Percentiles rank a stretch among this genome's conserved stretches.
Conservation (phyloP, 2,329 filamentous ascomycete species). For the Calcarisporium arbuscula region DNA sequence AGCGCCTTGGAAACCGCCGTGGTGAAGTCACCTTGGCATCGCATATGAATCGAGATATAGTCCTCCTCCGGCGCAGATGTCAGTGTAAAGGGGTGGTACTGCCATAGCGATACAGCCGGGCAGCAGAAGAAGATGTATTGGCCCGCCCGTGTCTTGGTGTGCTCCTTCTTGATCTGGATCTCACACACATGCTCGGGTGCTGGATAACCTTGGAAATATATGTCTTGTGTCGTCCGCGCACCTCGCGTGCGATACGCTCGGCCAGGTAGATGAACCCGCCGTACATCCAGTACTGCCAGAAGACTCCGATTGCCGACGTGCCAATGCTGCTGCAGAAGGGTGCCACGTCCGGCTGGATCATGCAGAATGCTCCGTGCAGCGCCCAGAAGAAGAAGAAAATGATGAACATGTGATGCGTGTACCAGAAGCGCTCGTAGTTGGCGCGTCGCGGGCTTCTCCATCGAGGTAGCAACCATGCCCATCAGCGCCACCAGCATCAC, state of each 20-base stretch:
- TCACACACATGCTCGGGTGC: slow-evolving; percentile 82
- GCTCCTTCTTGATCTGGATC: slow-evolving; percentile 87
- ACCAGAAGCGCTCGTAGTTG: slow-evolving; percentile 89
- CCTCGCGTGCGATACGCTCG: slow-evolving; percentile 72
- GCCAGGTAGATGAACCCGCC: slow-evolving; percentile 73
- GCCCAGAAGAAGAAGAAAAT: slow-evolving; percentile 88
- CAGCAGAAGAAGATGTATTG: slow-evolving; percentile 90
- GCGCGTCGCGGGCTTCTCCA: slow-evolving; percentile 71
- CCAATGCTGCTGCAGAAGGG: slow-evolving; percentile 70
- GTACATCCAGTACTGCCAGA: slow-evolving; percentile 88
- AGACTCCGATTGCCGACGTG: slow-evolving; percentile 63
- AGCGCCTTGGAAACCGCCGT: slow-evolving; percentile 61
- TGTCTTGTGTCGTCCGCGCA: slow-evolving; percentile 75
- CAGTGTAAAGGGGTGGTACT: slow-evolving; percentile 82
- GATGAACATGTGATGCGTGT: slow-evolving; percentile 82
- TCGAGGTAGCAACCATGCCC: slow-evolving; percentile 70
- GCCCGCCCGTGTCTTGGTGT: slow-evolving; percentile 73
- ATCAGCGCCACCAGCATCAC: slow-evolving; percentile 75
- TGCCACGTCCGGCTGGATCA: slow-evolving; percentile 79
- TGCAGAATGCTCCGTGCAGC: slow-evolving; percentile 83
- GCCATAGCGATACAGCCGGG: slow-evolving; percentile 79
- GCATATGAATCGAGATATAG: slow-evolving; percentile 82
- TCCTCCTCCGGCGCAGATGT: slow-evolving; percentile 86
- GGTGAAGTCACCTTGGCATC: slow-evolving; percentile 78
- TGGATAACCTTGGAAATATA: slow-evolving; percentile 86